These are phyloP conservation scores for Plasmodium billcollinsi DNA, from an alignment of 169 alveolate species.

Conservation along the genomic window DNA sequence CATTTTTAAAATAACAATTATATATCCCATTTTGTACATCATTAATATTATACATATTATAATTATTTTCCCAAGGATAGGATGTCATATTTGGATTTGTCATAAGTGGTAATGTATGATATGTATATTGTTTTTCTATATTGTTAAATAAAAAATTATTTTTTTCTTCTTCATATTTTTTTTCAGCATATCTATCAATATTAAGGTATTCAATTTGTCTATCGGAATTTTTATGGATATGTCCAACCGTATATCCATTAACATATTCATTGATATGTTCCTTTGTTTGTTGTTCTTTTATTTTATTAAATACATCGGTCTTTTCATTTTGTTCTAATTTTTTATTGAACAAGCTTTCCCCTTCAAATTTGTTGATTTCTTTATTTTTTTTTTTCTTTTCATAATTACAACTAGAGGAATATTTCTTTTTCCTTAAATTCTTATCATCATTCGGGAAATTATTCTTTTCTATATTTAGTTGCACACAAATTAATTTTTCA, in stretches of 20 bases:
- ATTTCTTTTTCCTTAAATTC: not conserved
- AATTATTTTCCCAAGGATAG: not conserved
- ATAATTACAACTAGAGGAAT: not conserved
- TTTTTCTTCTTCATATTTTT: too few relatives aligned
- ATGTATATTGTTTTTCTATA: too few relatives aligned
- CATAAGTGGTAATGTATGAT: too few relatives aligned
- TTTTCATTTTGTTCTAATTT: conserved; percentile 3
- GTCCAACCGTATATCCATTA: not conserved
- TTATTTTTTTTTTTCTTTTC: conserved; percentile 26
- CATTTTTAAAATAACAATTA: not conserved
- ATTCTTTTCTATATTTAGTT: conserved; percentile 12
- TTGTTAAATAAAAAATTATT: too few relatives aligned
- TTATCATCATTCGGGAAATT: not conserved
- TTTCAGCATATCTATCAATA: too few relatives aligned
- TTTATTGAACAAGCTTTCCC: not conserved
- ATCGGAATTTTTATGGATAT: not conserved
- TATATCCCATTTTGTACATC: not conserved
- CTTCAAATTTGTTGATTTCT: conserved; percentile 5
- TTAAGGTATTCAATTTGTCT: too few relatives aligned
- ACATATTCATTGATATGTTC: not conserved
- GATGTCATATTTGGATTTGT: too few relatives aligned
- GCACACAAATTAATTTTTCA: conserved; percentile 7
- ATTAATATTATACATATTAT: conserved; percentile 1
- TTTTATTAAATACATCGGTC: not conserved
- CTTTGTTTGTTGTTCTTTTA: conserved; percentile 2